phyloP scores from a whole-genome alignment of 2,329 filamentous ascomycete species.

The Lecanicillium sp. region DNA sequence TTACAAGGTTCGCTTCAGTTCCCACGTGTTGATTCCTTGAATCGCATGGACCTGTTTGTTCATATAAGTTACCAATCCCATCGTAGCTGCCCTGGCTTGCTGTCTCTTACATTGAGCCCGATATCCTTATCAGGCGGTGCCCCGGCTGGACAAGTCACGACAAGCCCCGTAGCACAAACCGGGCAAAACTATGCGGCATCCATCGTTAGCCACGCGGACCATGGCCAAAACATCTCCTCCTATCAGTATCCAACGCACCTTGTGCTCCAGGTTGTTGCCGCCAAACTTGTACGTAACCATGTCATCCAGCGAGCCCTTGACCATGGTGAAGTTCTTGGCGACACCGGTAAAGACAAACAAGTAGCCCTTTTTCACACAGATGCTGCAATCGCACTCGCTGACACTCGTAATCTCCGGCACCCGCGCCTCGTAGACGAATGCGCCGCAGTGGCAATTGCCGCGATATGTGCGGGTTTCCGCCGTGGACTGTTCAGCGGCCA shows the following conservation, averaged over 20 bases:
- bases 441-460: conserved; percentile 51
- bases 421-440: conserved; percentile 42
- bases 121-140: conserved; percentile 20
- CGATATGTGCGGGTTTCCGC: conserved; percentile 33
- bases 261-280: conserved; percentile 28
- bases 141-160: conserved; percentile 19
- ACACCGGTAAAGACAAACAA: conserved; percentile 27
- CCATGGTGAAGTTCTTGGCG: conserved; percentile 28
- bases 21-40: conserved; percentile 35
- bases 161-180: conserved; percentile 38
- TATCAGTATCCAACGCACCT: conserved; percentile 20
- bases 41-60: conserved; percentile 30
- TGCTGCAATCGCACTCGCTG: conserved; percentile 58
- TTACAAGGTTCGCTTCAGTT: conserved; percentile 28
- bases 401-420: conserved; percentile 51
- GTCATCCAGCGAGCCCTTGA: conserved; percentile 35
- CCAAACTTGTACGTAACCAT: conserved; percentile 39
- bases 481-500: no score
- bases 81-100: background rate
- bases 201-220: background rate
- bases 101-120: conserved; percentile 34
- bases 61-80: background rate
- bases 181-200: conserved; percentile 38
- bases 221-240: background rate
- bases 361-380: conserved; percentile 46